phyloP scores from a whole-genome alignment of 495 filamentous ascomycete species.

The Cairneyella variabilis region DNA sequence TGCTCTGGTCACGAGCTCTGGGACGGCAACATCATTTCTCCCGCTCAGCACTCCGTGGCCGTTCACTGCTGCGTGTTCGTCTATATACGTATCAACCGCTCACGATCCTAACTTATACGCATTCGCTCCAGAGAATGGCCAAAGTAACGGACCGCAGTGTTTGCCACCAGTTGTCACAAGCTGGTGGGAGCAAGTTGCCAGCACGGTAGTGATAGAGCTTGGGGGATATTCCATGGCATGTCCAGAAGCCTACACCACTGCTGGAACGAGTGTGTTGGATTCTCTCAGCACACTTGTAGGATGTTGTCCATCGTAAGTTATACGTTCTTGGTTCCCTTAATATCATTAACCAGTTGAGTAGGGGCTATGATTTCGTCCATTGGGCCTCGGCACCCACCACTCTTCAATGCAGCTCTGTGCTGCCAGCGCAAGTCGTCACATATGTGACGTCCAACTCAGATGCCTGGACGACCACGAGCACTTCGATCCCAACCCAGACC shows the following conservation, averaged over 20 bases:
- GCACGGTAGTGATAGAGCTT: slow-evolving; percentile 2
- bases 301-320: slow-evolving; percentile 30
- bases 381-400: not conserved
- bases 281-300: slow-evolving; percentile 24
- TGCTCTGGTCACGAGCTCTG: not conserved
- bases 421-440: not conserved
- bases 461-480: not conserved
- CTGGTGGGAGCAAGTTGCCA: slow-evolving; percentile 28
- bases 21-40: slow-evolving; percentile 2
- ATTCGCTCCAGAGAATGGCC: not conserved
- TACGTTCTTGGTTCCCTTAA: not conserved
- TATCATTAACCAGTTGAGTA: slow-evolving; percentile 2
- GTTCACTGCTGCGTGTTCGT: not conserved
- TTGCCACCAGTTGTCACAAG: slow-evolving; percentile 26
- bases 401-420: not conserved
- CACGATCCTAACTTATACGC: not conserved
- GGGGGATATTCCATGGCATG: slow-evolving; percentile 23
- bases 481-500: not conserved
- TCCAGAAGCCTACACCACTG: slow-evolving; percentile 30
- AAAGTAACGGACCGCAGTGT: slow-evolving; percentile 16
- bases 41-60: slow-evolving; percentile 7
- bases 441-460: not conserved
- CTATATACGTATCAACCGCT: not conserved
- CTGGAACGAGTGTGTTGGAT: slow-evolving; percentile 22
- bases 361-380: slow-evolving; percentile 1